Evolutionary conservation across 2,329 filamentous ascomycete genomes (phyloP).

Genomic region (Fusarium hainanense): DNA sequence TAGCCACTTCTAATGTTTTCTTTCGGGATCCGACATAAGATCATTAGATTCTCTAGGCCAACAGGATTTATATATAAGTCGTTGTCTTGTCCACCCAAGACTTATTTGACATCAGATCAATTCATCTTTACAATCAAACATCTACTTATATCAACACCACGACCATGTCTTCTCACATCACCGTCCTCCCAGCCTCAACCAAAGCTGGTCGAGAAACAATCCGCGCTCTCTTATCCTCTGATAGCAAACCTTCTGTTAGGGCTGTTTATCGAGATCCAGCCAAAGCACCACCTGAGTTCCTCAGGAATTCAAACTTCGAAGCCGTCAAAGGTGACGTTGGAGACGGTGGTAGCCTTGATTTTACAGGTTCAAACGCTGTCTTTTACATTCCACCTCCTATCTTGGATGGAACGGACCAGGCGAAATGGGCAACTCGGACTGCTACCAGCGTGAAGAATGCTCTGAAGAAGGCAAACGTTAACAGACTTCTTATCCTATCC

Average conservation of each 20-base stretch:
- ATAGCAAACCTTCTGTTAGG: conserved; percentile 37
- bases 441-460: conserved; percentile 38
- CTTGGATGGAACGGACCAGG: conserved; percentile 41
- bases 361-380: conserved; percentile 46
- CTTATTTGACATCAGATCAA: background rate
- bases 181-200: conserved; percentile 50
- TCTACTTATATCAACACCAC: background rate
- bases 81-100: background rate
- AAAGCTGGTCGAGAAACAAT: conserved; percentile 49
- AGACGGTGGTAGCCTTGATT: conserved; percentile 43
- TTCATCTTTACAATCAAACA: background rate
- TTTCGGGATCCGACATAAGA: background rate
- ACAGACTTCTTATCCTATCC: conserved; percentile 45
- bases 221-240: conserved; percentile 40
- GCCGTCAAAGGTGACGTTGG: conserved; percentile 49
- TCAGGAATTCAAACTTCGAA: conserved; percentile 44
- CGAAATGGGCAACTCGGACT: conserved; percentile 40
- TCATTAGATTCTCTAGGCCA: background rate
- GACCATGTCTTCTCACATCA: conserved; percentile 48
- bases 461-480: conserved; percentile 22
- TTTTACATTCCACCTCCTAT: conserved; percentile 51
- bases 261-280: conserved; percentile 48
- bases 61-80: conserved; percentile 2
- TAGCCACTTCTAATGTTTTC: background rate
- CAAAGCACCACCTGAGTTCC: conserved; percentile 48